Conservation (phyloP, 352 stramenopile genomes). For the Phytophthora fragariae region DNA sequence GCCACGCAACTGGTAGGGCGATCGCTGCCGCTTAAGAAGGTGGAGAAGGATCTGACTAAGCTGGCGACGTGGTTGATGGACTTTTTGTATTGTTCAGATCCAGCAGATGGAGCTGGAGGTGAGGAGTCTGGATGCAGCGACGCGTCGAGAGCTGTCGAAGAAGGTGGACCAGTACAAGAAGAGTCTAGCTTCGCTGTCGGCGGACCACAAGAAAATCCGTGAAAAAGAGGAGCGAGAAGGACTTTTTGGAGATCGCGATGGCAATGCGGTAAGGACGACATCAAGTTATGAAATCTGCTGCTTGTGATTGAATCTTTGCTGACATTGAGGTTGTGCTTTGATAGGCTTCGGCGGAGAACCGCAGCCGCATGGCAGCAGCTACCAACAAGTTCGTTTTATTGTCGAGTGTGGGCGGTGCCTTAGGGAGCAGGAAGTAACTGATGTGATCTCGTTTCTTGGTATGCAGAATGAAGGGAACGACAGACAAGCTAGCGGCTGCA, state of each 20-base stretch:
- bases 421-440: neutral
- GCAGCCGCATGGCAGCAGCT: slow-evolving; percentile 78
- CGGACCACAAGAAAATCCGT: slow-evolving; percentile 83
- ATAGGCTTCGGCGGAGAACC: slow-evolving; percentile 75
- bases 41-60: neutral
- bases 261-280: slow-evolving; percentile 52
- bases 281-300: neutral
- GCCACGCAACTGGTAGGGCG: slow-evolving; percentile 75
- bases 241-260: slow-evolving; percentile 83
- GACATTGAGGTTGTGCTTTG: slow-evolving; percentile 9
- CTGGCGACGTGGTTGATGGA: neutral
- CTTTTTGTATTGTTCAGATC: slow-evolving; percentile 51
- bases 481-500: slow-evolving; percentile 79
- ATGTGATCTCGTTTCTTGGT: neutral
- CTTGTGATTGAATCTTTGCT: neutral
- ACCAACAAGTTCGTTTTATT: slow-evolving; percentile 73
- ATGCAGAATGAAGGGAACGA: slow-evolving; percentile 85
- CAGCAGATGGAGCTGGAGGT: slow-evolving; percentile 92
- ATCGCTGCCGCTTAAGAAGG: neutral
- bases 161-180: slow-evolving; percentile 93
- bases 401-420: neutral
- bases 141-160: slow-evolving; percentile 86
- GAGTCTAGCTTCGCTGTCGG: slow-evolving; percentile 80
- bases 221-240: slow-evolving; percentile 87
- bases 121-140: slow-evolving; percentile 80